Evolutionary conservation across 129 eudicot genomes (phyloP).

Genomic region (Pseudognaphalium luteoalbum): DNA sequence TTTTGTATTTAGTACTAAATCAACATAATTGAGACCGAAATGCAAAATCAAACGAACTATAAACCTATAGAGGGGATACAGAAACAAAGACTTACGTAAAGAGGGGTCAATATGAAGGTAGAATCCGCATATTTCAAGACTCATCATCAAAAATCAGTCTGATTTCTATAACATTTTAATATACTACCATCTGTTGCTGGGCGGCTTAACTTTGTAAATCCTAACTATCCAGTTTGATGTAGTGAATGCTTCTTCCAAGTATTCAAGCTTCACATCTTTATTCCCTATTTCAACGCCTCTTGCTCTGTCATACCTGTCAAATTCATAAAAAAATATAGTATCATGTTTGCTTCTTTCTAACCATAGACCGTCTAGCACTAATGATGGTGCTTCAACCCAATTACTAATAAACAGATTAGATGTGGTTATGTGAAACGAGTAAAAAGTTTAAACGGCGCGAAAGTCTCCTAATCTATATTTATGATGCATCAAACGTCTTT

Average conservation of each 20-base stretch:
- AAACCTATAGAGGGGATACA: constrained; percentile 6
- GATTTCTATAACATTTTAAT: constrained; percentile 9
- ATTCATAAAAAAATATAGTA: no score
- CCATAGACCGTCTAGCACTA: background rate
- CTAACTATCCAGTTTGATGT: constrained; percentile 96
- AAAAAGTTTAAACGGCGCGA: background rate
- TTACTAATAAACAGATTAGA: background rate
- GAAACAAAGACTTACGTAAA: constrained; percentile 12
- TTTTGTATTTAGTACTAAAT: constrained; percentile 13
- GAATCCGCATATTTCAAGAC: constrained; percentile 28
- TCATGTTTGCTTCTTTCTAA: background rate
- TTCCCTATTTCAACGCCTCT: constrained; percentile 97
- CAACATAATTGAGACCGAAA: constrained; percentile 12
- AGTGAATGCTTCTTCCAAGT: constrained; percentile 92
- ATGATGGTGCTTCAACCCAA: background rate
- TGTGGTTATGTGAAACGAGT: background rate
- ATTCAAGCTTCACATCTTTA: constrained; percentile 86
- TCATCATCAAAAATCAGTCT: constrained; percentile 22
- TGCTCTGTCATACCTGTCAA: constrained; percentile 83
- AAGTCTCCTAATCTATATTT: background rate
- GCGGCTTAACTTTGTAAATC: constrained; percentile 95
- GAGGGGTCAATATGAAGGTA: background rate
- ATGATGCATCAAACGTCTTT: background rate
- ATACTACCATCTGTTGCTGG: constrained; percentile 79
- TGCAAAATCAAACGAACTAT: constrained; percentile 16